Base-by-base conservation (phyloP, 2,329 filamentous ascomycete species). In the Orbilia brochopaga region DNA sequence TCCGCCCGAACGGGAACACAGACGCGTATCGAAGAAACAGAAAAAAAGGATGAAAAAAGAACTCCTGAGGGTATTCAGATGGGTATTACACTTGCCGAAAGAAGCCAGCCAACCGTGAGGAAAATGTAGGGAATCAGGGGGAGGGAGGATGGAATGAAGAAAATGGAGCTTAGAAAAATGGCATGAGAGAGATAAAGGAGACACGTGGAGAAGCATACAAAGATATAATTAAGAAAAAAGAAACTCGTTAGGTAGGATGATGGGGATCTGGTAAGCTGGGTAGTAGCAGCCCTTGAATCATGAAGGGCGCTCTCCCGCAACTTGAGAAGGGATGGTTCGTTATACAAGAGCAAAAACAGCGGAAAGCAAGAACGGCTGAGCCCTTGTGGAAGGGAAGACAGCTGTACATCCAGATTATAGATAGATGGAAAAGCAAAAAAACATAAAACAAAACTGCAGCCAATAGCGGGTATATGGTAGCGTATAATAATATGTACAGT, bases 21-120 rank as follows among this genome's bases (percentile, higher is more conserved):
- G 51, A 57, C 40, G 40, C 2, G n/a, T n/a, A n/a, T n/a, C n/a
- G n/a, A n/a, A n/a, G n/a, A n/a, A n/a, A n/a, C n/a, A n/a, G 23
- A 48, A 46, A 50, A 42, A 21, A 42, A 65, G 46, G n/a, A 44
- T 4, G 15, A 57, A 32, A 65, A 30, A 55, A 61, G 64, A 72
- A 59, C 64, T 59, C 66, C 58, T 59, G 55, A 72, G 66, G 66
- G 66, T 72, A 72, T 72, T 72, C 59, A 60, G 35, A 70, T 72
- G 66, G 66, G 66, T 72, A 72, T 72, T 64, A 72, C 66, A 72
- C 54, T 60, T 61, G 55, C 54, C 60, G 42, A 60, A 72, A 56
- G 37, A 48, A n/a, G 27, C 8, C 27, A 48, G 59, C 46, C 53
- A 65, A 56, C 21, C 27, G 58, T 54, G 52, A 70, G 40, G 27